Conservation (phyloP, 441 rosid genomes). For the Populus hybrid region DNA sequence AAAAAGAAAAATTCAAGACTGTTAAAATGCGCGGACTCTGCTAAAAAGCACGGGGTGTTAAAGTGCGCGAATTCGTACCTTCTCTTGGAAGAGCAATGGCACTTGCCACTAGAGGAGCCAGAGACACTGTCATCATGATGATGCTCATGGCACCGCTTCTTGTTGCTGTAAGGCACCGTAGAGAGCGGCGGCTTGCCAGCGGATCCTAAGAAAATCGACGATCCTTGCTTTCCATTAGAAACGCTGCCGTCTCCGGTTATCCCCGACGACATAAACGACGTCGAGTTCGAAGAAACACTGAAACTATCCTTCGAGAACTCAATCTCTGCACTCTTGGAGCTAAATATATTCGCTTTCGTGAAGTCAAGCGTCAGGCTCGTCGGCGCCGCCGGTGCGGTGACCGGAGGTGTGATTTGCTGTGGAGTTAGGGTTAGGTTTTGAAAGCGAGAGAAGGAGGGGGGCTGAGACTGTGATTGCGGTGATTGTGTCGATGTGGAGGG, state of each 20-base stretch:
- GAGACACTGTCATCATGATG: conserved; percentile 56
- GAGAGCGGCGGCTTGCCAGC: conserved; percentile 77
- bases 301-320: conserved; percentile 68
- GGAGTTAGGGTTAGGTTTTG: background rate
- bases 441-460: conserved; percentile 19
- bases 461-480: background rate
- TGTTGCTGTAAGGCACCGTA: conserved; percentile 43
- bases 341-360: conserved; percentile 53
- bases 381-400: conserved; percentile 16
- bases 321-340: conserved; percentile 44
- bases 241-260: conserved; percentile 93
- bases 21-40: conserved; percentile 2
- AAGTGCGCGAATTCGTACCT: conserved; percentile 44
- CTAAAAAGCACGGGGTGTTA: conserved; percentile 17
- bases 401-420: background rate
- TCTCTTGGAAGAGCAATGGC: conserved; percentile 76
- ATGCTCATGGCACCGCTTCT: conserved; percentile 74
- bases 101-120: conserved; percentile 56
- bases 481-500: conserved; percentile 22
- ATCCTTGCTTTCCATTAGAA: conserved; percentile 69
- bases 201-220: conserved; percentile 58
- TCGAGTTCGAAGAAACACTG: conserved; percentile 61
- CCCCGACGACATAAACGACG: conserved; percentile 79
- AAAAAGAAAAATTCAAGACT: background rate
- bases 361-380: conserved; percentile 83